These are phyloP conservation scores for Coemansia sp. DNA, from an alignment of 192 early-diverging fungal genomes.

Conservation along the genomic window DNA sequence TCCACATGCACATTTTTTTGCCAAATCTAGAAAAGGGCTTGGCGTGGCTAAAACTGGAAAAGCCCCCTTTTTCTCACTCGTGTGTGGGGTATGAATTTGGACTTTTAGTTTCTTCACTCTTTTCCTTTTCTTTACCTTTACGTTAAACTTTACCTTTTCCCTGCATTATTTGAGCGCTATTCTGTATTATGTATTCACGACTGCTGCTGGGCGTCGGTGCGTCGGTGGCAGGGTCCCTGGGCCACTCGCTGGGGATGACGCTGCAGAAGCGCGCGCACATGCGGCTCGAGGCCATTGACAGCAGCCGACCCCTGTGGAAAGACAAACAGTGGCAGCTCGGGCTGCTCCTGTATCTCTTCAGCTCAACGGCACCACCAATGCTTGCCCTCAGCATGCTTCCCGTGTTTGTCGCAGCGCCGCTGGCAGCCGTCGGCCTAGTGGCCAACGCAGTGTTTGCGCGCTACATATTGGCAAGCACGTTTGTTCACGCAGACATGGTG, in stretches of 20 bases:
- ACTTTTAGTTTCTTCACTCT: neutral
- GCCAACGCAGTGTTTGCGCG: conserved; percentile 76
- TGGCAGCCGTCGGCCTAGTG: conserved; percentile 71
- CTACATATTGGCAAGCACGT: conserved; percentile 62
- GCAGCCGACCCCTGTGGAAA: conserved; percentile 22
- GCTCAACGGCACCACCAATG: conserved; percentile 68
- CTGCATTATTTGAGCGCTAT: neutral
- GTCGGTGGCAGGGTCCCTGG: conserved; percentile 64
- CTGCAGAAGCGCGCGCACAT: conserved; percentile 76
- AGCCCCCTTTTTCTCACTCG: neutral
- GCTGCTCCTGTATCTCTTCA: conserved; percentile 64
- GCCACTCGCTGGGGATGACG: conserved; percentile 73
- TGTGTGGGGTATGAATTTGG: neutral
- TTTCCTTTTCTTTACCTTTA: conserved; percentile 3
- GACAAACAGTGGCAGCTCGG: conserved; percentile 68
- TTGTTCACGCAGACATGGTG: conserved; percentile 61
- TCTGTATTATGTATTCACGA: conserved; percentile 33
- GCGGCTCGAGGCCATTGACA: conserved; percentile 18
- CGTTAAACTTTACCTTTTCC: neutral
- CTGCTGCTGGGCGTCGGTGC: conserved; percentile 59
- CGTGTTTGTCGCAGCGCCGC: conserved; percentile 73
- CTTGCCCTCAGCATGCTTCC: conserved; percentile 76
- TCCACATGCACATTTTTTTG: neutral
- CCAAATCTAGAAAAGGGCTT: neutral
- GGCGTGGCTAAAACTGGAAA: neutral